Base-by-base conservation (phyloP, 257 asterid species). In the Solanum pennellii region DNA sequence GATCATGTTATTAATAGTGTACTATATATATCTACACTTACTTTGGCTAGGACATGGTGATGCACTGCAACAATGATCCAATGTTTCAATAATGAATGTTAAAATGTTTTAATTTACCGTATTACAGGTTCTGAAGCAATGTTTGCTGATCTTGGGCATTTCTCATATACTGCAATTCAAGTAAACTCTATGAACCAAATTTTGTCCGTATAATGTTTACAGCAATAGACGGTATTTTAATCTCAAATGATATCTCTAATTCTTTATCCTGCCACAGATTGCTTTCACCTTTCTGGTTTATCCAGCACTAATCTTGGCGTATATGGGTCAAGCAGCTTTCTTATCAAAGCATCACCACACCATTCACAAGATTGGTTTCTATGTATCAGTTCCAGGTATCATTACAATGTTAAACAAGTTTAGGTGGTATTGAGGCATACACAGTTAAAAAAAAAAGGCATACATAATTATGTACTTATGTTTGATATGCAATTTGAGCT, bases 131-230 rank as follows among this genome's bases (percentile, higher is more conserved):
- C 98, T 5, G 99, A 96, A 91, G 99, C 99, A 82, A 96, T 96
- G 99, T 96, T 96, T 91, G 99, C 99, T 12, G 98, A 96, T 91
- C 98, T 96, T 37, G 99, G 99, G 87, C 99, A 96, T 90, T 96
- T 96, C 90, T 95, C 98, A 21, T 89, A 96, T 87, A 88, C 94
- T 86, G 99, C 99, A 84, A 96, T 96, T 91, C 98, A 95, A 95
- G 99, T 96, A 85, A 82, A 82, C 76, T 84, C 49, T 18, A 47
- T 18, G 12, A 56, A 83, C 80, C 35, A 42, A 80, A 14, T 23
- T 66, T 59, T 65, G 72, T 77, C 23, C 60, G 72, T 56, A 2
- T 27, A 77, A 74, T 18, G 8, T 3, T 31, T 82, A 18, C 69
- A 82, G 45, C 29, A 49, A 52, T 82, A 29, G 69, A 82, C 39